These are phyloP conservation scores for Nepenthes mirabilis DNA, from an alignment of 148 eudicot genomes.

Conservation along the genomic window DNA sequence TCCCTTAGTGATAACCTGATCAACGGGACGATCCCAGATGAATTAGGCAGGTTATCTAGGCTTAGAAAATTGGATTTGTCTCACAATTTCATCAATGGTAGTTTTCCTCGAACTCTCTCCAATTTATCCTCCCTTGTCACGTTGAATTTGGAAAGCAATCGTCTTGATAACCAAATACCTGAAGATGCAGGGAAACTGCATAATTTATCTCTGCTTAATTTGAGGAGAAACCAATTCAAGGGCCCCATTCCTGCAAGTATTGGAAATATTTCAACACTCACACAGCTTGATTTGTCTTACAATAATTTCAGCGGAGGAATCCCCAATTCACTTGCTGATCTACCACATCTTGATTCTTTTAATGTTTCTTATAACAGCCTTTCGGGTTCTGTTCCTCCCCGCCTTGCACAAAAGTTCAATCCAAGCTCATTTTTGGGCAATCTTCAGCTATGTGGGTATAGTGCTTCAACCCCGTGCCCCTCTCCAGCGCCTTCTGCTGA, in stretches of 20 bases:
- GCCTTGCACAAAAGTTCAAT: constrained; percentile 41
- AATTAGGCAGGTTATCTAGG: constrained; percentile 34
- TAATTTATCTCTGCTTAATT: constrained; percentile 35
- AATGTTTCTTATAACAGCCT: constrained; percentile 77
- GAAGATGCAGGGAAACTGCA: constrained; percentile 17
- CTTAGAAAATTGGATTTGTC: constrained; percentile 46
- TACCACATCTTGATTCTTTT: constrained; percentile 36
- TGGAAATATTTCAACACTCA: constrained; percentile 31
- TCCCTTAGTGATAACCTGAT: constrained; percentile 24
- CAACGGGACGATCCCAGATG: constrained; percentile 23
- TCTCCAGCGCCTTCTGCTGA: constrained; percentile 29
- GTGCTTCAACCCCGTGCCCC: constrained; percentile 36
- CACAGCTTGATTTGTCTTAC: constrained; percentile 46
- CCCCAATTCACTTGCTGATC: constrained; percentile 39
- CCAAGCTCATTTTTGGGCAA: constrained; percentile 69
- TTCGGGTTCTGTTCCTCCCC: constrained; percentile 58
- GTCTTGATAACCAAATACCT: constrained; percentile 25
- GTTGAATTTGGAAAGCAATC: constrained; percentile 29
- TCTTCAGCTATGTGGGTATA: constrained; percentile 60
- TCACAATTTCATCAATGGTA: constrained; percentile 45
- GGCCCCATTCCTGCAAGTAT: constrained; percentile 41
- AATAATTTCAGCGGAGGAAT: constrained; percentile 59
- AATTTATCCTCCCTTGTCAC: constrained; percentile 26
- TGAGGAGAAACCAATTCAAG: constrained; percentile 34
- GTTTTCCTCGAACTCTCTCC: constrained; percentile 37